Percentiles rank a stretch among this genome's conserved stretches.
These are phyloP conservation scores for Vigna reflexopilosa DNA, from an alignment of 306 rosid genomes.

Conservation along the genomic window DNA sequence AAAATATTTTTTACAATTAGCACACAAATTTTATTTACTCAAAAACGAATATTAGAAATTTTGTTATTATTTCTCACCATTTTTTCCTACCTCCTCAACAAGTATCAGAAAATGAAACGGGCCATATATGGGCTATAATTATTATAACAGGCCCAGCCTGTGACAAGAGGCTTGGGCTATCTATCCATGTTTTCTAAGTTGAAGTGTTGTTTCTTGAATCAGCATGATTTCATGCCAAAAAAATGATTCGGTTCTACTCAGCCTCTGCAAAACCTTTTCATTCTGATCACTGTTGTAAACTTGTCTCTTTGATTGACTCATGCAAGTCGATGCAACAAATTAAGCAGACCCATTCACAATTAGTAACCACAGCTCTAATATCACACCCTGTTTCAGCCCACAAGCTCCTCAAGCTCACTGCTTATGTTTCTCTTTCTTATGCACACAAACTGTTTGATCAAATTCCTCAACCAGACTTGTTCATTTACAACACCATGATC, in stretches of 20 bases:
- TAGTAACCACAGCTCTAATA: conserved; percentile 54
- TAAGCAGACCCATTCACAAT: conserved; percentile 63
- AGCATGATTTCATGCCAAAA: background rate
- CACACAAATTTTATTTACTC: background rate
- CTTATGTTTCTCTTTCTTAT: conserved; percentile 50
- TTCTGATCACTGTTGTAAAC: conserved; percentile 29
- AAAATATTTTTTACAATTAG: too few relatives aligned
- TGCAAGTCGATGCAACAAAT: conserved; percentile 59
- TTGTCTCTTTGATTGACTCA: conserved; percentile 50
- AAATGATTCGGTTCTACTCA: conserved; percentile 53
- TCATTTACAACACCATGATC: conserved; percentile 65
- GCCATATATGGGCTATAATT: background rate
- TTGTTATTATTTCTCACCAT: background rate
- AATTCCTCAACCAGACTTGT: conserved; percentile 61
- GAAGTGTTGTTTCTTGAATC: background rate
- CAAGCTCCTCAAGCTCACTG: conserved; percentile 52
- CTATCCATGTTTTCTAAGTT: background rate
- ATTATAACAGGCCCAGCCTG: background rate
- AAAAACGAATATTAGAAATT: too few relatives aligned
- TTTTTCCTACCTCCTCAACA: background rate
- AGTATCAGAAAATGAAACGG: background rate
- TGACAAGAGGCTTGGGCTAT: background rate
- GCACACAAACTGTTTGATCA: conserved; percentile 65
- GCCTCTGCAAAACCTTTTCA: conserved; percentile 39
- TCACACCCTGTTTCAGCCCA: conserved; percentile 51